Percentiles rank a stretch among this genome's conserved stretches.
phyloP scores from a whole-genome alignment of 257 asterid genomes.

The Handroanthus guayacan region DNA sequence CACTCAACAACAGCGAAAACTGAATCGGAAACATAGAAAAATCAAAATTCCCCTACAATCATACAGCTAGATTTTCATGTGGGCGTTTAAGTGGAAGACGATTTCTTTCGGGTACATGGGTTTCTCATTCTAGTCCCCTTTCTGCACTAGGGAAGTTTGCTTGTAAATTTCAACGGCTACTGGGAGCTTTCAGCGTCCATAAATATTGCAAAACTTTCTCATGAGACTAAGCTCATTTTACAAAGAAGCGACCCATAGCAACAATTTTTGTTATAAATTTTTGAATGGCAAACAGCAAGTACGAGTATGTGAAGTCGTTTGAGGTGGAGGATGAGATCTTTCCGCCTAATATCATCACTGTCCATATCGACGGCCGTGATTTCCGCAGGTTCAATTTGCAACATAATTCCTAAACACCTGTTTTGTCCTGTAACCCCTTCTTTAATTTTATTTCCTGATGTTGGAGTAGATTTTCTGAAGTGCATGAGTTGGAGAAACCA shows the following conservation, averaged over 20 bases:
- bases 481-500: slow-evolving; percentile 76
- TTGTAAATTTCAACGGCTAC: background rate
- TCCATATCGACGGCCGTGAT: slow-evolving; percentile 63
- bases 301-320: slow-evolving; percentile 79
- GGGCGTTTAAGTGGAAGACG: background rate
- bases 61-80: no score
- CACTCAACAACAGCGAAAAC: no score
- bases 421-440: slow-evolving; percentile 1
- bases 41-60: no score
- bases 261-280: background rate
- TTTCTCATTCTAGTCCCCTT: background rate
- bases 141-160: background rate
- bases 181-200: background rate
- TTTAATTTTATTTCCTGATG: background rate
- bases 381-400: slow-evolving; percentile 52
- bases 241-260: background rate
- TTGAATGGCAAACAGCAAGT: slow-evolving; percentile 85
- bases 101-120: no score
- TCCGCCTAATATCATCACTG: slow-evolving; percentile 66
- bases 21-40: no score
- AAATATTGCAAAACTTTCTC: background rate
- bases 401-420: slow-evolving; percentile 13
- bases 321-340: slow-evolving; percentile 73
- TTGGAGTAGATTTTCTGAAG: slow-evolving; percentile 68
- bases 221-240: background rate